Evolutionary conservation across 2,329 filamentous ascomycete genomes (phyloP), one percentile per base, ranked within the genome.

Genomic region (Pseudogymnoascus sp.): DNA sequence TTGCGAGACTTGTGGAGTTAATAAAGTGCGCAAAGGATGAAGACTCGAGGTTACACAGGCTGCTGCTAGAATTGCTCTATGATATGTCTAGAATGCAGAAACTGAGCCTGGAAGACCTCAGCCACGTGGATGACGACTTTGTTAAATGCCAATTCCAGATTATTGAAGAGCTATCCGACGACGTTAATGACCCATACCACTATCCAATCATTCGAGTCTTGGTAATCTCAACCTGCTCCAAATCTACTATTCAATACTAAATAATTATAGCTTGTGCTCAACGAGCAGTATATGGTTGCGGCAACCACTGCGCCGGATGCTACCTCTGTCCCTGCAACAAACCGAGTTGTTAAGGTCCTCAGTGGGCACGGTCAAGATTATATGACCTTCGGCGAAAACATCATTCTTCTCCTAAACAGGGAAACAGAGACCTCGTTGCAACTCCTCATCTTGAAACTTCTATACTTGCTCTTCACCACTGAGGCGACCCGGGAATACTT

Each of bases 241-340:
- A 41, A n/a, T 22, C 39, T 63, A 57, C 66, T 70, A 59, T 61
- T 62, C 62, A n/a, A 57, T 43, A 38, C 15, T 62, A 37, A 37
- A 62, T 25, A 28, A 14, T 38, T 7, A 58, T 66, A 96, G 90
- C 83, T 99, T 68, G 92, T 97, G 28, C 77, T 99, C 66, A 99
- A 99, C 74, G 94, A 99, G 74, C 94, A 99, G 75, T 99, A 97
- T 75, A 96, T 99, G 89, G 86, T 97, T 61, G 80, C 84, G 18
- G 83, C 78, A 67, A 89, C 81, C 63, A 82, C 79, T 30, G 60
- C 67, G 25, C 57, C 65, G 58, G 39, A 47, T 37, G 33, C 57
- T 9, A 61, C 33, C 25, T 43, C 77, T 8, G 74, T 78, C 22
- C 82, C 83, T 4, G 75, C 95, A 61, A 97, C 94, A 3, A 99